A percentile compares a stretch with the other conserved stretches of the same genome.
These are phyloP conservation scores for Fusarium sp. DNA, from an alignment of 2,329 filamentous ascomycete genomes.

Conservation along the genomic window DNA sequence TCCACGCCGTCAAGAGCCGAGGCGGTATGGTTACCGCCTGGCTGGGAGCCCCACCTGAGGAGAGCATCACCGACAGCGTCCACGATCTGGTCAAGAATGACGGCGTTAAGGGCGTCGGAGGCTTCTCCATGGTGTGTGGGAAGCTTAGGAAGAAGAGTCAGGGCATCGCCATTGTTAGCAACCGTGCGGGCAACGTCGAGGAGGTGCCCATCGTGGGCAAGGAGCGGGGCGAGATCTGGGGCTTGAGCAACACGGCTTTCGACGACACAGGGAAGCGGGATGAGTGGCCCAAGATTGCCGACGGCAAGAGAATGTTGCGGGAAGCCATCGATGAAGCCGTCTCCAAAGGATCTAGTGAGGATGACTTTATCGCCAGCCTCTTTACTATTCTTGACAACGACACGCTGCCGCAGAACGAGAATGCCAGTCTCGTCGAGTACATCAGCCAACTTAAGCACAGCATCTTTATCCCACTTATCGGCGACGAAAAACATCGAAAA, in stretches of 20 bases:
- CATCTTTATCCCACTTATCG: constrained; percentile 72
- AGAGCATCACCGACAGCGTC: constrained; percentile 64
- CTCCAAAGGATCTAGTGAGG: constrained; percentile 54
- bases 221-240: constrained; percentile 65
- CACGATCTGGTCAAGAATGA: constrained; percentile 63
- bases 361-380: constrained; percentile 62
- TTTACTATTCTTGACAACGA: constrained; percentile 69
- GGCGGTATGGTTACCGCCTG: constrained; percentile 74
- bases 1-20: constrained; percentile 68
- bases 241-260: constrained; percentile 73
- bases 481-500: constrained; percentile 58
- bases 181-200: constrained; percentile 64
- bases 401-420: constrained; percentile 60
- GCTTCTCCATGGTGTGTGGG: constrained; percentile 75
- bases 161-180: constrained; percentile 72
- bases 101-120: constrained; percentile 71
- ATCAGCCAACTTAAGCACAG: constrained; percentile 67
- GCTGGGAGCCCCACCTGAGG: constrained; percentile 63
- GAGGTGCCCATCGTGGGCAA: constrained; percentile 70
- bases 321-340: constrained; percentile 57
- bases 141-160: constrained; percentile 64
- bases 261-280: constrained; percentile 54
- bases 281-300: constrained; percentile 71
- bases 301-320: constrained; percentile 61
- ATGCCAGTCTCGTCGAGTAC: constrained; percentile 64